These are phyloP conservation scores for Gentiana straminea DNA, from an alignment of 257 asterid genomes.

Conservation along the genomic window DNA sequence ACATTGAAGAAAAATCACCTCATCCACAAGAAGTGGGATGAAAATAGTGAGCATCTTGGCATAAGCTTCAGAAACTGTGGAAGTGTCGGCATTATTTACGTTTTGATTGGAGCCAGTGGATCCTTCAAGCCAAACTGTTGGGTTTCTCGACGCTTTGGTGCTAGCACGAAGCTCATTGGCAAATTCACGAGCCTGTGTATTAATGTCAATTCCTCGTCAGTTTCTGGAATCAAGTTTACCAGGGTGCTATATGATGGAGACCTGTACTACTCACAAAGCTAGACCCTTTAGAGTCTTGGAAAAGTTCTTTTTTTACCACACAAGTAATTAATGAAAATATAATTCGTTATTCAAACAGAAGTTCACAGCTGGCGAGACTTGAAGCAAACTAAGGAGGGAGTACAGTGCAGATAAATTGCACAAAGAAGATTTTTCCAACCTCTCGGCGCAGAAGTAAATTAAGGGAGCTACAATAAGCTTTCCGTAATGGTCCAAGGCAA, in stretches of 20 bases:
- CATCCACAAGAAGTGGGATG: conserved; percentile 91
- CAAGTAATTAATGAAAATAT: too few relatives aligned
- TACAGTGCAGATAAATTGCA: conserved; percentile 12
- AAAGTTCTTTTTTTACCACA: too few relatives aligned
- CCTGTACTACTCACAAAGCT: neutral
- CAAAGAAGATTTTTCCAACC: conserved; percentile 43
- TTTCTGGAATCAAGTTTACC: neutral
- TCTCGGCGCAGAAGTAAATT: conserved; percentile 85
- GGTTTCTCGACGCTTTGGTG: conserved; percentile 64
- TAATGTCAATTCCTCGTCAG: neutral
- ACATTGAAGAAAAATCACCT: conserved; percentile 34
- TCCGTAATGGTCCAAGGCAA: conserved; percentile 75
- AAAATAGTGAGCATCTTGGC: conserved; percentile 76
- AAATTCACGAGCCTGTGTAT: conserved; percentile 86
- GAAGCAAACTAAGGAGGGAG: conserved; percentile 7
- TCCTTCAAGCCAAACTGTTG: conserved; percentile 86
- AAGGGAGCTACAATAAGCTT: conserved; percentile 94
- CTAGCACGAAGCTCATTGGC: conserved; percentile 94
- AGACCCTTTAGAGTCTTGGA: too few relatives aligned
- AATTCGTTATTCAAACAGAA: neutral
- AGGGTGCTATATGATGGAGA: neutral
- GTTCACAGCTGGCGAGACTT: neutral
- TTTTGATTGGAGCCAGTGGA: conserved; percentile 53
- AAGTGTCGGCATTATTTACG: conserved; percentile 61
- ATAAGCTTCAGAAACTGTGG: conserved; percentile 79